Evolutionary conservation across 768 basidiomycete genomes (phyloP).

Genomic region (Suillus occidentalis): DNA sequence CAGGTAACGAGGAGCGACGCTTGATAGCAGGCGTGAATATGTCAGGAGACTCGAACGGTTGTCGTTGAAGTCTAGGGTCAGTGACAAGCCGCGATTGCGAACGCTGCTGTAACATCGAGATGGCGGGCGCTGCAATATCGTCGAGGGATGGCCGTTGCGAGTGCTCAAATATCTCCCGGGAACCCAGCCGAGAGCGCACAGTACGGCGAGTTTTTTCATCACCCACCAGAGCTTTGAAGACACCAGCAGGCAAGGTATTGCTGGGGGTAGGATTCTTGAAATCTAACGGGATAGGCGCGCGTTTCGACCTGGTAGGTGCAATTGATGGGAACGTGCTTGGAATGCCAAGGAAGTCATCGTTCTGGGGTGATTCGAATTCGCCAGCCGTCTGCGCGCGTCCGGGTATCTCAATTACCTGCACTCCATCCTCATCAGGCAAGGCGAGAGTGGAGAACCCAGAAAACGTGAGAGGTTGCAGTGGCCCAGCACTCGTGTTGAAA

Average conservation of each 20-base stretch:
- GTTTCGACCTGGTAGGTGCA: constrained; percentile 17
- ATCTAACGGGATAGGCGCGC: constrained; percentile 78
- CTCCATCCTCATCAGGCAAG: constrained; percentile 22
- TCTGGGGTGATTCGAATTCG: neutral
- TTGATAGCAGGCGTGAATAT: constrained; percentile 44
- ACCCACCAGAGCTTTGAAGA: constrained; percentile 76
- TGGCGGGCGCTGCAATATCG: constrained; percentile 67
- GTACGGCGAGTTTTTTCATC: constrained; percentile 70
- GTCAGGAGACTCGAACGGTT: constrained; percentile 34
- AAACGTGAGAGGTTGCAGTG: constrained; percentile 57
- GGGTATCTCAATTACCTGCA: constrained; percentile 10
- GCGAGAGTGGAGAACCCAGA: constrained; percentile 53
- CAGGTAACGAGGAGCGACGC: constrained; percentile 58
- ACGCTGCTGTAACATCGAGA: constrained; percentile 61
- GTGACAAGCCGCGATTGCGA: constrained; percentile 55
- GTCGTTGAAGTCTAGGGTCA: constrained; percentile 49
- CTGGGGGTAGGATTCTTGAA: constrained; percentile 64
- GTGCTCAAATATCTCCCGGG: constrained; percentile 72
- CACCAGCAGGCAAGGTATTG: constrained; percentile 81
- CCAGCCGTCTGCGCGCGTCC: constrained; percentile 12
- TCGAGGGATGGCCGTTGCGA: constrained; percentile 73
- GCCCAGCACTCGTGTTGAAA: constrained; percentile 19
- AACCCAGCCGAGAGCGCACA: constrained; percentile 76
- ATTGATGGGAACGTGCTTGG: no score
- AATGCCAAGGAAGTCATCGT: no score